Evolutionary conservation across 345 rosid genomes (phyloP).

Genomic region (Odontarrhena argentea): DNA sequence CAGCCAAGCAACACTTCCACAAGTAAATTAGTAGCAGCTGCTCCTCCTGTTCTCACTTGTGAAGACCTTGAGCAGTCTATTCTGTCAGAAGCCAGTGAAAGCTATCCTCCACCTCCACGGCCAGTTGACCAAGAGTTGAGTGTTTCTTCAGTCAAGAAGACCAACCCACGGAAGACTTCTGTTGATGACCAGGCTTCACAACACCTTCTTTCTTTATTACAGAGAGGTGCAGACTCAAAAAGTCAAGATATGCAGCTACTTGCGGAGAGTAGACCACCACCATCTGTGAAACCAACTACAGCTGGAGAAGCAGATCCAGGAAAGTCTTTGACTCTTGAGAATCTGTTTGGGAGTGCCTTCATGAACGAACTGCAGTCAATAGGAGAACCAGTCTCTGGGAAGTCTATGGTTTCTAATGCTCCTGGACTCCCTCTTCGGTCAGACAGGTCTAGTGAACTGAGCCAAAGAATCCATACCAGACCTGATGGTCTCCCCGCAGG

Average conservation of each 20-base stretch:
- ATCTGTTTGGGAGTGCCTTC: constrained; percentile 92
- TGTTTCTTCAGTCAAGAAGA: constrained; percentile 39
- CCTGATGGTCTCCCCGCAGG: constrained; percentile 54
- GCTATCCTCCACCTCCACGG: constrained; percentile 44
- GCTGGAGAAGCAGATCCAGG: constrained; percentile 50
- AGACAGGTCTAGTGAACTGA: constrained; percentile 42
- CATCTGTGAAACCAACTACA: constrained; percentile 31
- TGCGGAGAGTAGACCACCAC: constrained; percentile 41
- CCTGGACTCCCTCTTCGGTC: constrained; percentile 43
- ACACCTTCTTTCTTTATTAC: constrained; percentile 86
- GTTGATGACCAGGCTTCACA: constrained; percentile 71
- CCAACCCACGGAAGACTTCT: constrained; percentile 50
- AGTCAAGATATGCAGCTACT: constrained; percentile 36
- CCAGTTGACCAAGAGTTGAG: constrained; percentile 45
- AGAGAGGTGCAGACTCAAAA: constrained; percentile 51
- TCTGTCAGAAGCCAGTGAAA: constrained; percentile 63
- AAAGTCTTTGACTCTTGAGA: constrained; percentile 80
- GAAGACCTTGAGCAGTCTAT: constrained; percentile 98
- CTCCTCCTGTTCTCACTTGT: constrained; percentile 83
- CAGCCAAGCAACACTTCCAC: constrained; percentile 37
- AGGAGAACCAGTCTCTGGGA: constrained; percentile 60
- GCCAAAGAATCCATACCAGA: constrained; percentile 49
- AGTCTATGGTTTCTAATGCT: constrained; percentile 48
- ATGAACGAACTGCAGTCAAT: constrained; percentile 89
- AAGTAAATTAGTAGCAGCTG: constrained; percentile 44